Base-by-base conservation (phyloP, 1,139 yeast species). In the Pichia sp. region DNA sequence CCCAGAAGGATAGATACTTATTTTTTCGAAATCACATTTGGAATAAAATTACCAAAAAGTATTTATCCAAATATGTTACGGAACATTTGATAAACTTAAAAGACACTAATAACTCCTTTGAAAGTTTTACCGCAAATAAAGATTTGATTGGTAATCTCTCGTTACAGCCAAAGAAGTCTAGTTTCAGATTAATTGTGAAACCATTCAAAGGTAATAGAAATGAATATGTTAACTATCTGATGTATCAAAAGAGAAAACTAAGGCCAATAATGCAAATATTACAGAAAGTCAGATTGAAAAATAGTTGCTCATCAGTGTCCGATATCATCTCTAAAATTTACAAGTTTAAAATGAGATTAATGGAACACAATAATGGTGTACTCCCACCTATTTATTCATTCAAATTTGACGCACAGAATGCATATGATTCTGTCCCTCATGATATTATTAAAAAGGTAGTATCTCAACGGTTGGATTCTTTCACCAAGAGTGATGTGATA, bases 381-480 rank as follows among this genome's bases (percentile, higher is more conserved):
- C 22, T 75, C 1, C 81, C 80, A 0, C 48, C 57, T 11, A 58
- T 84, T 1, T 77, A 70, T 58, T 75, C 78, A 36, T 70, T 85
- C 32, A 88, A 87, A 57, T 85, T 89, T 60, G 99, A 93, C 61
- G 81, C 88, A 59, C 74, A 75, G 48, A 76, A 83, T 15, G 90
- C 97, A 49, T 93, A 83, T 61, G 98, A 93, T 58, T 77, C 83
- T 4, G 70, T 91, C 18, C 83, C 89, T 7, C 79, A 78, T 39
- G 58, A 60, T 0, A 69, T 70, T 47, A 75, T 85, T 1, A 52
- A 72, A 3, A 57, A 66, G 4, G 58, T 68, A 24, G 18, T 65
- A 64, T 39, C 68, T 3, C 35, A 53, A 67, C 32, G 49, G 11
- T 38, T 61, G n/a, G 43, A 50, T 20, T 24, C 33, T 1, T 52